Percentiles rank a stretch among this genome's conserved stretches.
phyloP scores from a whole-genome alignment of 306 rosid genomes.

The Begonia loranthoides region DNA sequence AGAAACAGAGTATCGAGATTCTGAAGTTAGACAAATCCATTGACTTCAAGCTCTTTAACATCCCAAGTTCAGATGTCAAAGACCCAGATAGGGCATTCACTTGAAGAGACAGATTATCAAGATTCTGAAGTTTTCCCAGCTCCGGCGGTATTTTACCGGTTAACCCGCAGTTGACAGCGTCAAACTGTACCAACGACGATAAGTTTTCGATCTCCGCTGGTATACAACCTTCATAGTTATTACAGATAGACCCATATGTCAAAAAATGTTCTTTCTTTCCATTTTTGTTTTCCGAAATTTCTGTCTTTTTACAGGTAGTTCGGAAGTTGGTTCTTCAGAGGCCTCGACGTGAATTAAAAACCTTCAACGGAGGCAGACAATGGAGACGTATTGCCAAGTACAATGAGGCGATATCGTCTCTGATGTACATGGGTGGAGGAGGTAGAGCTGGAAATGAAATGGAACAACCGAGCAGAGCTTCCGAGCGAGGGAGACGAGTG shows the following conservation, averaged over 20 bases:
- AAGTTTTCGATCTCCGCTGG: constrained; percentile 74
- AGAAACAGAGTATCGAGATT: no score
- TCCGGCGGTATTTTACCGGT: no score
- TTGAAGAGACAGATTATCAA: no score
- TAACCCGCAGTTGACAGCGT: constrained; percentile 68
- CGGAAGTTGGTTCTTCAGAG: background rate
- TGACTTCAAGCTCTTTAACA: constrained; percentile 53
- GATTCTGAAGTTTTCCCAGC: constrained; percentile 44
- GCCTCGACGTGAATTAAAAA: constrained; percentile 2
- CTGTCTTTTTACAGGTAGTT: background rate
- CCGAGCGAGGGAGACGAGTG: constrained; percentile 23
- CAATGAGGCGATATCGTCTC: constrained; percentile 25
- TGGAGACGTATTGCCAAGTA: constrained; percentile 13
- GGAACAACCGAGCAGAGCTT: constrained; percentile 12
- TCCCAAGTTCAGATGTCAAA: no score
- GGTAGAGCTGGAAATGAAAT: constrained; percentile 6
- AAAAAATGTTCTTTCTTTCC: background rate
- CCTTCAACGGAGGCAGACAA: constrained; percentile 9
- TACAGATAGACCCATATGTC: background rate
- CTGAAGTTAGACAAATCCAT: constrained; percentile 81
- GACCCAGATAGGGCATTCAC: no score
- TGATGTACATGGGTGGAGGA: constrained; percentile 9
- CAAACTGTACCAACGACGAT: constrained; percentile 53
- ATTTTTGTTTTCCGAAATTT: background rate
- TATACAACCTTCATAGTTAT: constrained; percentile 46